Conservation (phyloP, 2,329 filamentous ascomycete genomes). For the Nannizziopsis arthrosporioides region DNA sequence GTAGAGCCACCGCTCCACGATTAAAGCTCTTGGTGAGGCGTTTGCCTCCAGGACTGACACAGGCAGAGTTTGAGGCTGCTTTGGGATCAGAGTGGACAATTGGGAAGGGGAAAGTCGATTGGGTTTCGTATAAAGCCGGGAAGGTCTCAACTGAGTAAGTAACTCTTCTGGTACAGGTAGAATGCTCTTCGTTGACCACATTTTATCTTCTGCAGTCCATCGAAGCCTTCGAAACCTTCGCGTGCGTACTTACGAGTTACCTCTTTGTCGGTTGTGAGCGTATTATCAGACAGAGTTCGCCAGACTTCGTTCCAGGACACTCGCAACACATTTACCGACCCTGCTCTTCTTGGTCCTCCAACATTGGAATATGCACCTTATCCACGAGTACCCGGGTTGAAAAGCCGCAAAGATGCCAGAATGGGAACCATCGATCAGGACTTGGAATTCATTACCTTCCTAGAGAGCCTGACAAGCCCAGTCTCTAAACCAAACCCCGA, state of each 20-base stretch:
- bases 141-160: constrained; percentile 77
- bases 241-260: constrained; percentile 73
- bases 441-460: constrained; percentile 85
- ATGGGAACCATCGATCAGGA: constrained; percentile 96
- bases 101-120: constrained; percentile 74
- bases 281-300: constrained; percentile 60
- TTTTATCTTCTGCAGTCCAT: constrained; percentile 43
- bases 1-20: constrained; percentile 44
- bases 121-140: constrained; percentile 59
- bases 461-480: constrained; percentile 72
- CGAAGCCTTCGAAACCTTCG: constrained; percentile 70
- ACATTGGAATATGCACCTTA: constrained; percentile 72
- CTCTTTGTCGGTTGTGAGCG: constrained; percentile 54
- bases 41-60: constrained; percentile 73
- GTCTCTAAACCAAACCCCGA: constrained; percentile 45
- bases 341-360: constrained; percentile 65
- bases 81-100: constrained; percentile 71
- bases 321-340: constrained; percentile 59
- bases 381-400: constrained; percentile 65
- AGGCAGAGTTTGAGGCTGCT: constrained; percentile 59
- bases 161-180: constrained; percentile 3
- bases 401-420: constrained; percentile 65
- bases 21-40: constrained; percentile 77
- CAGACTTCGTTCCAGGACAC: constrained; percentile 65
- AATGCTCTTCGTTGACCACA: not conserved